phyloP scores from a whole-genome alignment of 495 filamentous ascomycete species.

The Letharia lupina region DNA sequence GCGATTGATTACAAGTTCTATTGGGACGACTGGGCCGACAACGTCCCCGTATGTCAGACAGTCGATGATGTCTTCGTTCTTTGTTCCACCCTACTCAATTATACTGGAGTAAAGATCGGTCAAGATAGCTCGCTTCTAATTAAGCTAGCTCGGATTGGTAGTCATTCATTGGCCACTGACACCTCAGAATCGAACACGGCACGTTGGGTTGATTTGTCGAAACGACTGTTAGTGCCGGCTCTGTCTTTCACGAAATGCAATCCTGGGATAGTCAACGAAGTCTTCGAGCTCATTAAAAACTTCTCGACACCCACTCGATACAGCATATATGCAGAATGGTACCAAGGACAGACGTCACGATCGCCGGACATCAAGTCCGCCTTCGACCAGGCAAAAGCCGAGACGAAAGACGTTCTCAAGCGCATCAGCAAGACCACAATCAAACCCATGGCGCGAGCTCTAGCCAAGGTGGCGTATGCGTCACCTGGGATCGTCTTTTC shows the following conservation, averaged over 20 bases:
- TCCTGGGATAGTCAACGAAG: constrained; percentile 70
- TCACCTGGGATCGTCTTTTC: constrained; percentile 88
- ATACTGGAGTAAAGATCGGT: constrained; percentile 80
- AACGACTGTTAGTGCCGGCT: constrained; percentile 71
- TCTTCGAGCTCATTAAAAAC: constrained; percentile 70
- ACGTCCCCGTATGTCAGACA: constrained; percentile 79
- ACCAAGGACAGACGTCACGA: constrained; percentile 63
- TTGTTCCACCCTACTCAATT: constrained; percentile 73
- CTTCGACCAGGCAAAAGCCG: constrained; percentile 62
- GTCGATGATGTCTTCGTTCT: constrained; percentile 86
- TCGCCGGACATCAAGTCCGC: constrained; percentile 69
- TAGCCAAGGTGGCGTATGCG: constrained; percentile 80
- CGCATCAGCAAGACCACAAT: constrained; percentile 77
- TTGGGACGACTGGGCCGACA: constrained; percentile 95
- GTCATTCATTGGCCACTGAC: constrained; percentile 61
- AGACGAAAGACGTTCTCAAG: constrained; percentile 77
- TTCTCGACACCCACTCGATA: constrained; percentile 74
- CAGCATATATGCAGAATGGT: constrained; percentile 90
- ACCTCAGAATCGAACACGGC: constrained; percentile 54
- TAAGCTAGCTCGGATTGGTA: constrained; percentile 75
- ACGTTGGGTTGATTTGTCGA: constrained; percentile 75
- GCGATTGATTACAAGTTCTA: constrained; percentile 80
- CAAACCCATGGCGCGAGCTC: constrained; percentile 68
- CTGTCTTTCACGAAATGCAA: constrained; percentile 78
- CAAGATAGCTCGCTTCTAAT: constrained; percentile 68